Conservation (phyloP, 148 eudicot species). For the Amaranthus palmeri region DNA sequence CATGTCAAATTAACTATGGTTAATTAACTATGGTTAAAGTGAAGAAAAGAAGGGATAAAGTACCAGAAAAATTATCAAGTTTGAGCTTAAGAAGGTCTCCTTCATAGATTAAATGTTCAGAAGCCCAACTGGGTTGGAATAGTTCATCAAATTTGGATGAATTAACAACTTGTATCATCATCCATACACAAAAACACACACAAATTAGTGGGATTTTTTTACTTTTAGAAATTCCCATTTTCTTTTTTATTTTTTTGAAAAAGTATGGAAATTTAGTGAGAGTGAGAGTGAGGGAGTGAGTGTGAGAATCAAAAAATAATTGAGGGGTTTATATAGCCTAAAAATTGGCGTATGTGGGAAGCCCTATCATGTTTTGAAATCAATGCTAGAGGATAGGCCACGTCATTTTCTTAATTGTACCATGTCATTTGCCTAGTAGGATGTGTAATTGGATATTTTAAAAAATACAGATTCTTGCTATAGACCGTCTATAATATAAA, state of each 20-base stretch:
- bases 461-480: too few species aligned
- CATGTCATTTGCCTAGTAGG: neutral
- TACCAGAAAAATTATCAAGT: conserved; percentile 80
- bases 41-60: neutral
- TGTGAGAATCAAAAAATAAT: neutral
- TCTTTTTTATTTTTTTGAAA: neutral
- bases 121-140: conserved; percentile 67
- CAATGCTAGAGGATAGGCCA: neutral
- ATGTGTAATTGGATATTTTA: neutral
- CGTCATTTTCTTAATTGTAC: neutral
- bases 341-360: conserved; percentile 8
- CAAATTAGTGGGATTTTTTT: conserved; percentile 14
- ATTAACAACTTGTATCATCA: conserved; percentile 19
- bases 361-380: conserved; percentile 12
- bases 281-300: neutral
- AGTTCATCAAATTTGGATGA: conserved; percentile 55
- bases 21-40: too few species aligned
- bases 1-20: too few species aligned
- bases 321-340: neutral
- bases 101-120: conserved; percentile 56
- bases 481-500: too few species aligned
- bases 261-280: conserved; percentile 1
- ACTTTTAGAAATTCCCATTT: conserved; percentile 4
- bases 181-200: neutral
- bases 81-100: conserved; percentile 70